Evolutionary conservation across 495 filamentous ascomycete species (phyloP).

Genomic region (Aspergillus mulundensis): DNA sequence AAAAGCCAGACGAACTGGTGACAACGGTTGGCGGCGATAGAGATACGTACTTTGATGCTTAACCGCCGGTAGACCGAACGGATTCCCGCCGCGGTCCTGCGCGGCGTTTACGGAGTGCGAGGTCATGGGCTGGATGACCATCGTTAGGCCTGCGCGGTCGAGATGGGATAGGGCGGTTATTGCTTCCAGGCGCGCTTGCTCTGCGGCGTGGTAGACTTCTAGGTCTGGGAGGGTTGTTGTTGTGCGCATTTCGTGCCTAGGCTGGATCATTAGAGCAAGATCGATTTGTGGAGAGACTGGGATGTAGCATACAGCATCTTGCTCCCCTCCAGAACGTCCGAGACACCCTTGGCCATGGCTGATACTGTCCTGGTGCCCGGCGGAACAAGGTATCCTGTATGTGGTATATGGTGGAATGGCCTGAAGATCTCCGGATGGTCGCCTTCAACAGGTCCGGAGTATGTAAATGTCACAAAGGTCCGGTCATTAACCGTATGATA

Average conservation of each 20-base stretch:
- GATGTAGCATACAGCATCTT: neutral
- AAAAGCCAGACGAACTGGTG: too few species aligned
- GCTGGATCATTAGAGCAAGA: neutral
- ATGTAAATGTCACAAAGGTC: conserved; percentile 21
- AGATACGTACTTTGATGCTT: too few species aligned
- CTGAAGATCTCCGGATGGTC: conserved; percentile 16
- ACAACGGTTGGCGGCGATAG: too few species aligned
- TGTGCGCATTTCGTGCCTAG: conserved; percentile 20
- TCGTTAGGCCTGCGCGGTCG: conserved; percentile 6
- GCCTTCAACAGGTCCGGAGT: conserved; percentile 16
- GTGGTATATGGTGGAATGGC: conserved; percentile 6
- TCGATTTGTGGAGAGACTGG: neutral
- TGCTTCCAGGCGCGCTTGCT: conserved; percentile 12
- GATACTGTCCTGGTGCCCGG: conserved; percentile 14
- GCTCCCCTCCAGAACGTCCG: neutral
- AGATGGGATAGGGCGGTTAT: conserved; percentile 4
- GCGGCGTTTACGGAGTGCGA: conserved; percentile 5
- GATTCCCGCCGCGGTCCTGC: neutral
- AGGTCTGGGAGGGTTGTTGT: conserved; percentile 13
- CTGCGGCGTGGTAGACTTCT: conserved; percentile 17
- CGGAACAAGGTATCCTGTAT: conserved; percentile 8
- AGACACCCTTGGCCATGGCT: conserved; percentile 13
- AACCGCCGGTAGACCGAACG: neutral
- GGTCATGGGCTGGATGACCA: conserved; percentile 17
- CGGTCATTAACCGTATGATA: conserved; percentile 7